Percentiles rank a stretch among this genome's conserved stretches.
Evolutionary conservation across 768 basidiomycete species (phyloP).

Genomic region (Cubamyces sp.): DNA sequence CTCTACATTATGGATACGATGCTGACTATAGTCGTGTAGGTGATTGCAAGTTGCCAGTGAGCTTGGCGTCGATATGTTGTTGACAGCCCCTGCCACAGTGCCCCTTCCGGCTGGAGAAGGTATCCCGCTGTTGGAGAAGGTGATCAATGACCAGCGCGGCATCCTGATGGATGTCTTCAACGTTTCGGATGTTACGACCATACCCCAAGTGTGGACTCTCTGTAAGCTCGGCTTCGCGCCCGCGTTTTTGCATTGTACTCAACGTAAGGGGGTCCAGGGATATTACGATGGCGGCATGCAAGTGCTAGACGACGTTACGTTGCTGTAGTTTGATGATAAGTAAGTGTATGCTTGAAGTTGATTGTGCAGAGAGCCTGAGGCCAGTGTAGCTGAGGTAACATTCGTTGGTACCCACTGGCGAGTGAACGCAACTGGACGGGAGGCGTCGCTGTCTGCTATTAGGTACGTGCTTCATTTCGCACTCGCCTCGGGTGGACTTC

Average conservation of each 20-base stretch:
- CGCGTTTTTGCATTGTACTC: not conserved
- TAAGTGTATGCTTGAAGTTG: constrained; percentile 25
- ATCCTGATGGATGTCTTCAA: constrained; percentile 59
- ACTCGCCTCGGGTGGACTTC: constrained; percentile 36
- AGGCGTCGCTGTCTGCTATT: constrained; percentile 68
- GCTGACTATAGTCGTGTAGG: constrained; percentile 36
- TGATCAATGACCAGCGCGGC: constrained; percentile 60
- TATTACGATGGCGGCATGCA: constrained; percentile 67
- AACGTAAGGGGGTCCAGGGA: constrained; percentile 60
- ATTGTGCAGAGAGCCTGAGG: not conserved
- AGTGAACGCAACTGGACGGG: constrained; percentile 63
- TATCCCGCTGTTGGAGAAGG: constrained; percentile 54
- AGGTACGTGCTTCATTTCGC: constrained; percentile 21
- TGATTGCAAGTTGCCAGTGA: constrained; percentile 40
- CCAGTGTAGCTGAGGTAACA: constrained; percentile 61
- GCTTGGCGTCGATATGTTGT: not conserved
- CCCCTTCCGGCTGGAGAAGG: constrained; percentile 54
- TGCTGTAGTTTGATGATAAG: constrained; percentile 81
- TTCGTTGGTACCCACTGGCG: constrained; percentile 59
- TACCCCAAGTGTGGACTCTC: constrained; percentile 73
- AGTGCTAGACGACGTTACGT: constrained; percentile 65
- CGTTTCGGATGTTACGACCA: constrained; percentile 46
- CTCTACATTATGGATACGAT: not conserved
- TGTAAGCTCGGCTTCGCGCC: constrained; percentile 40
- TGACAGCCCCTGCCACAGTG: constrained; percentile 36